Percentiles rank a stretch among this genome's conserved stretches.
phyloP scores from a whole-genome alignment of 345 rosid species.

The Reutealis trisperma region DNA sequence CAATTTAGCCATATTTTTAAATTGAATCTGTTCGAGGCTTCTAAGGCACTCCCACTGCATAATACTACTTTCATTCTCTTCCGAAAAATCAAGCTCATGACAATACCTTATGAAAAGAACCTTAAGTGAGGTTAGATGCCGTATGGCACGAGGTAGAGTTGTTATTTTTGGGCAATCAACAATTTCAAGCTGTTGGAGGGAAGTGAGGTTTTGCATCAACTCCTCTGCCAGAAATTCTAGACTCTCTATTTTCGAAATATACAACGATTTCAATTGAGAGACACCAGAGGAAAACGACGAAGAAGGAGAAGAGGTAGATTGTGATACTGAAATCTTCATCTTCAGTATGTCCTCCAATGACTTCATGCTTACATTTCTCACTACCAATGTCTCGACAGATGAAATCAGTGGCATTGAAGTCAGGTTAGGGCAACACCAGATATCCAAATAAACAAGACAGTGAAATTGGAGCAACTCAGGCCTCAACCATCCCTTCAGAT shows the following conservation, averaged over 20 bases:
- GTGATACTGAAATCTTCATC: background rate
- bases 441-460: background rate
- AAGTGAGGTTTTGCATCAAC: constrained; percentile 8
- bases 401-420: constrained; percentile 15
- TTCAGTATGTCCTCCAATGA: background rate
- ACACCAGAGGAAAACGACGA: background rate
- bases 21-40: background rate
- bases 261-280: background rate
- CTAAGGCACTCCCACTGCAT: constrained; percentile 1
- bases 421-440: constrained; percentile 4
- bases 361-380: background rate
- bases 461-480: background rate
- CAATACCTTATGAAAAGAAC: background rate
- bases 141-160: background rate
- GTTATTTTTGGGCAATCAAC: background rate
- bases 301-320: background rate
- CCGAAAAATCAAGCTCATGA: background rate
- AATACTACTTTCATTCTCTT: background rate
- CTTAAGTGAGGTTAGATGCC: background rate
- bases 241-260: background rate
- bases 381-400: background rate
- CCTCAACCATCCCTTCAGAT: constrained; percentile 16
- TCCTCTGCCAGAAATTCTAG: constrained; percentile 12
- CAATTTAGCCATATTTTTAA: background rate
- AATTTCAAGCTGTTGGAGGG: background rate